These are phyloP conservation scores for Wickerhamomyces pijperi DNA, from an alignment of 805 yeast genomes.

Conservation along the genomic window DNA sequence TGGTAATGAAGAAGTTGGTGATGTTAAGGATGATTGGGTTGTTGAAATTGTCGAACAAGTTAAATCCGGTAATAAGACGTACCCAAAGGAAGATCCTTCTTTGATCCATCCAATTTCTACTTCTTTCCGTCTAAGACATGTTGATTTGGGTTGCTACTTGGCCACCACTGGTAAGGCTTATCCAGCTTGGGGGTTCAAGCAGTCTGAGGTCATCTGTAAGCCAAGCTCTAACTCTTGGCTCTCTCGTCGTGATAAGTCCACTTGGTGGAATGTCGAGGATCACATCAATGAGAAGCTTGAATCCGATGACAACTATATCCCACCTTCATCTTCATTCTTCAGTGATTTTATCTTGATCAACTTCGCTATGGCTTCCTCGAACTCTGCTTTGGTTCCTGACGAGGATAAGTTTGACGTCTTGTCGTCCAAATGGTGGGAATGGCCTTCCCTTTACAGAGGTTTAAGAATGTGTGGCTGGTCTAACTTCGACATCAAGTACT, in stretches of 20 bases:
- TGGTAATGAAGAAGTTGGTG: constrained; percentile 64
- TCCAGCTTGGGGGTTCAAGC: constrained; percentile 81
- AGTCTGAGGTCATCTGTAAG: constrained; percentile 70
- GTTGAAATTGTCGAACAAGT: constrained; percentile 66
- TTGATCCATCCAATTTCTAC: constrained; percentile 69
- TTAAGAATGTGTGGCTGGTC: constrained; percentile 71
- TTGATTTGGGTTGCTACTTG: constrained; percentile 58
- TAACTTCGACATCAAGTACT: constrained; percentile 43
- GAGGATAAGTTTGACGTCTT: constrained; percentile 59
- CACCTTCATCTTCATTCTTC: constrained; percentile 67
- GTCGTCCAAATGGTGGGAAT: constrained; percentile 72
- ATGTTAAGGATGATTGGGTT: constrained; percentile 81
- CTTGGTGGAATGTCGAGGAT: constrained; percentile 82
- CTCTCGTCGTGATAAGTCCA: constrained; percentile 58
- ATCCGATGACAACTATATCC: constrained; percentile 31
- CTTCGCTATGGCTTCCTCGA: constrained; percentile 81
- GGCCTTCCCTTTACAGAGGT: constrained; percentile 71
- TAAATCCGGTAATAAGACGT: constrained; percentile 23
- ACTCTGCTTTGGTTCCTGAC: constrained; percentile 74
- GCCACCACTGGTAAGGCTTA: constrained; percentile 60
- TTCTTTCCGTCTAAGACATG: constrained; percentile 56
- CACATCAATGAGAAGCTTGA: constrained; percentile 51
- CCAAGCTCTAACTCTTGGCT: constrained; percentile 22
- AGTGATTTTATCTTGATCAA: constrained; percentile 64
- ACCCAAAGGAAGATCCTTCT: constrained; percentile 34